These are phyloP conservation scores for Candida sp. DNA, from an alignment of 1,139 yeast genomes.

Conservation along the genomic window DNA sequence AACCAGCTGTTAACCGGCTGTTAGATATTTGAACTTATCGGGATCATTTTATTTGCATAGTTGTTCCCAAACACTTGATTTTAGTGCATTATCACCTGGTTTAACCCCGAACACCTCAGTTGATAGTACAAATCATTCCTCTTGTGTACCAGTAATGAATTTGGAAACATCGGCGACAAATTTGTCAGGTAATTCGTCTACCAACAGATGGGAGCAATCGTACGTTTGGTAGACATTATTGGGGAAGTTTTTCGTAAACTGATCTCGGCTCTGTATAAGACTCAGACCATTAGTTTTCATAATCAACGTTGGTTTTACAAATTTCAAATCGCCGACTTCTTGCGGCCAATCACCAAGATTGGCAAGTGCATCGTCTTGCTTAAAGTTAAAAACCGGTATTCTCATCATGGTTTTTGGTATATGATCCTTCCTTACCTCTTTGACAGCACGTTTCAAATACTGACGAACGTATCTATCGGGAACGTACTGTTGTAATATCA, in stretches of 20 bases:
- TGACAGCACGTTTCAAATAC: constrained; percentile 28
- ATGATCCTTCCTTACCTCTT: constrained; percentile 14
- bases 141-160: too few relatives aligned
- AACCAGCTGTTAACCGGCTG: too few relatives aligned
- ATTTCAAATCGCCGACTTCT: constrained; percentile 16
- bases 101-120: too few relatives aligned
- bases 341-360: constrained; percentile 45
- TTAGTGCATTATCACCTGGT: too few relatives aligned
- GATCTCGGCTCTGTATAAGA: constrained; percentile 30
- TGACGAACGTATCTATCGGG: constrained; percentile 18
- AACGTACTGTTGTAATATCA: constrained; percentile 18
- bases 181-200: constrained; percentile 36
- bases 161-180: constrained; percentile 22
- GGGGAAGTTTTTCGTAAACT: constrained; percentile 36
- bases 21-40: too few relatives aligned
- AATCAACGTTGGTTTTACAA: constrained; percentile 36
- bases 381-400: constrained; percentile 23
- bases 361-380: constrained; percentile 22
- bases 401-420: constrained; percentile 18
- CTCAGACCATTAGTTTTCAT: constrained; percentile 40
- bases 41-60: too few relatives aligned
- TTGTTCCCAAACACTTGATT: too few relatives aligned
- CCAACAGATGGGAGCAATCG: constrained; percentile 47
- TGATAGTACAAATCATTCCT: too few relatives aligned
- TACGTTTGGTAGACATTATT: constrained; percentile 22